Percentiles rank a stretch among this genome's conserved stretches.
Conservation (phyloP, 306 rosid genomes). For the Phaseolus lunatus region DNA sequence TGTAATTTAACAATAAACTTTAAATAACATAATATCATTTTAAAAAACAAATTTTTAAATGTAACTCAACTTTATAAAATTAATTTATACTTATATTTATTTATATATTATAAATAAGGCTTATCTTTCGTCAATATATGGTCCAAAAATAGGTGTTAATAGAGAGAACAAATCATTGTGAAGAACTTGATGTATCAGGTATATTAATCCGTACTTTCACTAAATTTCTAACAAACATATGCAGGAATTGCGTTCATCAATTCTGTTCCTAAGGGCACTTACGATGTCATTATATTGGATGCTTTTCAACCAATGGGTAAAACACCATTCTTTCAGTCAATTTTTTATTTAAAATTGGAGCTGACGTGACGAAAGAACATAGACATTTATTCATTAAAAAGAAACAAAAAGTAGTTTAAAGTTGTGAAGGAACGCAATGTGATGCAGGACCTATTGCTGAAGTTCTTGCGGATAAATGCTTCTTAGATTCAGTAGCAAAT, state of each 20-base stretch:
- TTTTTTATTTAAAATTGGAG: background rate
- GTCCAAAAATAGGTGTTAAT: background rate
- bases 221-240: background rate
- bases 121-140: too few relatives aligned
- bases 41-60: too few relatives aligned
- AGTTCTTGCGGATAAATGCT: conserved; percentile 24
- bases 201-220: background rate
- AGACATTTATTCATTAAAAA: background rate
- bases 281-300: conserved; percentile 57
- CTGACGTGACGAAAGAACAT: background rate
- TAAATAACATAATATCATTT: too few relatives aligned
- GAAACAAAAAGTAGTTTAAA: background rate
- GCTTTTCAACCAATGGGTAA: conserved; percentile 55
- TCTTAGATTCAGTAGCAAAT: conserved; percentile 43
- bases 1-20: too few relatives aligned
- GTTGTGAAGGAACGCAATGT: background rate
- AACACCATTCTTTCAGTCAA: background rate
- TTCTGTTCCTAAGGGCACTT: conserved; percentile 51
- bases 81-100: too few relatives aligned
- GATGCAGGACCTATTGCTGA: conserved; percentile 45
- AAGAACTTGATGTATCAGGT: background rate
- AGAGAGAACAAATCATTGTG: background rate
- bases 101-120: too few relatives aligned
- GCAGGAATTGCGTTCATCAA: conserved; percentile 53
- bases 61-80: too few relatives aligned